These are phyloP conservation scores for Annona squamosa DNA, from an alignment of 164 flowering plant genomes.

Conservation along the genomic window DNA sequence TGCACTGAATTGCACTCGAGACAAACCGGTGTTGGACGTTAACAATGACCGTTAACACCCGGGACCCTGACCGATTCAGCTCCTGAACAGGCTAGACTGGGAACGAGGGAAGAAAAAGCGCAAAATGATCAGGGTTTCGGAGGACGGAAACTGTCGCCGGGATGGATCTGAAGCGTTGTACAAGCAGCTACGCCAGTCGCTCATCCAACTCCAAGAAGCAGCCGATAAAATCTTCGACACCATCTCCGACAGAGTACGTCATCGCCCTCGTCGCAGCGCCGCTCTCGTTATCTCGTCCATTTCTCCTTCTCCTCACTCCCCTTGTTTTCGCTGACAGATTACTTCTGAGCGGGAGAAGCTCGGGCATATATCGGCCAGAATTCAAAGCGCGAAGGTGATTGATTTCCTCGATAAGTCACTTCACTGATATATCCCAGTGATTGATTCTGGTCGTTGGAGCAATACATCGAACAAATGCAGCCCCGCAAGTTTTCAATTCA, in stretches of 20 bases:
- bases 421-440: not conserved
- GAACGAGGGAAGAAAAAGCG: not conserved
- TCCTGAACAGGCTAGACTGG: no score
- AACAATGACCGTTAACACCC: no score
- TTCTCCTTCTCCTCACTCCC: not conserved
- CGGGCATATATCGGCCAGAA: conserved; percentile 13
- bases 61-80: not conserved
- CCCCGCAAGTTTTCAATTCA: not conserved
- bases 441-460: not conserved
- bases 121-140: conserved; percentile 25
- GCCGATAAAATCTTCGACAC: conserved; percentile 24
- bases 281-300: not conserved
- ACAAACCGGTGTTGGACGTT: no score
- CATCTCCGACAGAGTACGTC: conserved; percentile 15
- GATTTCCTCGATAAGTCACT: not conserved
- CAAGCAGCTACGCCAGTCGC: conserved; percentile 18
- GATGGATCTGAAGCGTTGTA: conserved; percentile 15
- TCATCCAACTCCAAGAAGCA: conserved; percentile 17
- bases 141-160: conserved; percentile 15
- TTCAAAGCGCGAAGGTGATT: conserved; percentile 19
- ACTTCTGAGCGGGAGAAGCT: conserved; percentile 18
- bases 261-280: not conserved
- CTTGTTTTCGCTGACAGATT: conserved; percentile 6
- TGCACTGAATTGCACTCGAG: no score
- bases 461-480: not conserved